Evolutionary conservation across 78 protist species (phyloP).

Genomic region (Protostelium mycophagum): DNA sequence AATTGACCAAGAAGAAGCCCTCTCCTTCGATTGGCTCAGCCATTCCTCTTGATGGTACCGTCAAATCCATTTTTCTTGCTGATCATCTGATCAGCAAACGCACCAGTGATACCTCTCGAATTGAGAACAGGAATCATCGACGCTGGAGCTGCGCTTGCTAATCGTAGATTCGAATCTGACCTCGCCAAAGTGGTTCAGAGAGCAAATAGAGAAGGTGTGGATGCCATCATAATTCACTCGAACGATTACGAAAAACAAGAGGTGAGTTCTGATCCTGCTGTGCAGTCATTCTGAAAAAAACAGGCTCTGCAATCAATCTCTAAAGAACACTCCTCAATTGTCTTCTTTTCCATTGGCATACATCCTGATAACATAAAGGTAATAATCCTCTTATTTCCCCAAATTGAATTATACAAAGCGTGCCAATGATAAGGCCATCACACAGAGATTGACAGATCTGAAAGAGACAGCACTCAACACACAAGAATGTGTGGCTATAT

Average conservation of each 20-base stretch:
- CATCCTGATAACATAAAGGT: neutral
- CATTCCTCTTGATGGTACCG: neutral
- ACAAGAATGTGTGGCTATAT: neutral
- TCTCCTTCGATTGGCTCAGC: no score
- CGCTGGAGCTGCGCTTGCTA: neutral
- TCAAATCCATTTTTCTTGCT: neutral
- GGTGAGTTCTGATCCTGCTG: neutral
- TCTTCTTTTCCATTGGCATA: neutral
- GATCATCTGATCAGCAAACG: neutral
- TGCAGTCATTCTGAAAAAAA: neutral
- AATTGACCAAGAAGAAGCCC: neutral
- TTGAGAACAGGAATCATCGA: neutral
- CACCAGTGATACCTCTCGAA: neutral
- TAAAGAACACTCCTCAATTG: neutral
- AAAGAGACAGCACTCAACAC: neutral
- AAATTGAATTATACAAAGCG: neutral
- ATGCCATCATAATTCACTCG: neutral
- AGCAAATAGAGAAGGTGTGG: neutral
- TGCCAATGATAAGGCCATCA: neutral
- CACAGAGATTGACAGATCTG: neutral
- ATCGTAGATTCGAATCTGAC: neutral
- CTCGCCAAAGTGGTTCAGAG: neutral
- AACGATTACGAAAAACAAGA: neutral
- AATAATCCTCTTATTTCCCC: neutral
- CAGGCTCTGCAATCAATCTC: neutral